These are phyloP conservation scores for Botrytis byssoidea DNA, from an alignment of 2,329 filamentous ascomycete genomes.

Conservation along the genomic window DNA sequence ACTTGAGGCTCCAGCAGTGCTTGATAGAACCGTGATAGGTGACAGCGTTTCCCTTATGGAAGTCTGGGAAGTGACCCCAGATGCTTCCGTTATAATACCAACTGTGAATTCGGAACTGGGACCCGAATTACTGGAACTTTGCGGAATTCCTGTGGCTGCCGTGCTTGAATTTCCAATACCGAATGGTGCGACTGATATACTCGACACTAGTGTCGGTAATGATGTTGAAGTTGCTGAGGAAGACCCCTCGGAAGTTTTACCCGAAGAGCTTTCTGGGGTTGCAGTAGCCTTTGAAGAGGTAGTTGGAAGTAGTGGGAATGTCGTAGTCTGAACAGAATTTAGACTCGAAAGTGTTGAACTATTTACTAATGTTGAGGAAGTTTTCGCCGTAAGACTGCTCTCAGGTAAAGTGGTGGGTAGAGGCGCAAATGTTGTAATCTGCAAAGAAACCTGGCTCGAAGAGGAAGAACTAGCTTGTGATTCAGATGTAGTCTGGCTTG, in stretches of 20 bases:
- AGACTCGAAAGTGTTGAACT: background rate
- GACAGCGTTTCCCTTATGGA: background rate
- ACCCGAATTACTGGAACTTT: background rate
- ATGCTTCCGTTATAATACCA: background rate
- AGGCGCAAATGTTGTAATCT: background rate
- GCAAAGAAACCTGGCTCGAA: background rate
- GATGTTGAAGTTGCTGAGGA: background rate
- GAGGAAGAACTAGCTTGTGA: background rate
- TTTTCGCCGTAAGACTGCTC: background rate
- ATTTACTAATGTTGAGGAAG: background rate
- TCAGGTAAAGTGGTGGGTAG: background rate
- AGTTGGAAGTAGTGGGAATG: background rate
- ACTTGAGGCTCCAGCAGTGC: background rate
- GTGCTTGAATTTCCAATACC: background rate
- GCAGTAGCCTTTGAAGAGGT: background rate
- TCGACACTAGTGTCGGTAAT: background rate
- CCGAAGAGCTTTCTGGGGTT: background rate
- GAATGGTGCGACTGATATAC: slow-evolving; percentile 4
- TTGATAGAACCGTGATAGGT: background rate
- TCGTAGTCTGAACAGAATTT: background rate
- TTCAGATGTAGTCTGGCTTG: background rate
- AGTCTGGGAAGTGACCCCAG: background rate
- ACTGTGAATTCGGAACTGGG: background rate
- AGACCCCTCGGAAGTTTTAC: background rate
- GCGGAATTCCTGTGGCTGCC: too few relatives aligned